Base-by-base conservation (phyloP, 2,329 filamentous ascomycete genomes). In the Fusarium devonianum region DNA sequence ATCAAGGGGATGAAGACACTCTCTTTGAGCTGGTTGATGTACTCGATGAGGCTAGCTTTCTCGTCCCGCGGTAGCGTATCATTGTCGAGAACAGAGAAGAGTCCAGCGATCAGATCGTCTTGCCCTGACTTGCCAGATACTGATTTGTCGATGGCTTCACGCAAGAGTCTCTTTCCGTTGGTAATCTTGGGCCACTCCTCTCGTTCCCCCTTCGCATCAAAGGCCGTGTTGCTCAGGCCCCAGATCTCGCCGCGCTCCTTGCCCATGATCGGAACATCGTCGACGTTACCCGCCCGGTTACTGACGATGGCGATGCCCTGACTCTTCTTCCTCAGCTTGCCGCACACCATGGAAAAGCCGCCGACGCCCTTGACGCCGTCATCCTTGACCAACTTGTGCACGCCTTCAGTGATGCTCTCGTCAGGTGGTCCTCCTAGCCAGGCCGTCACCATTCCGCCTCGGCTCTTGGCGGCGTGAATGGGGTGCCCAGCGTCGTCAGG, bases 321-420 rank as follows among this genome's bases (percentile, higher is more conserved):
- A 16, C 78, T 65, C 7, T 73, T 75, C 35, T 68, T 71, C 37
- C 73, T 68, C 60, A 88, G 71, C 62, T 84, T 85, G 7, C 82
- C 83, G 54, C 84, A 86, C n/a, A 87, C 75, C 64, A 88, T 78
- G 17, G 82, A 86, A 65, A 88, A 88, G 1, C 85, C 85, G 6
- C 85, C 85, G 12, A 87, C 82, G 38, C 82, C 83, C 61, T 80
- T 80, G 16, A 85, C 78, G 8, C 80, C 69, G 16, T 74, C 74
- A 19, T 77, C 77, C 29, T 76, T 73, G 37, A 86, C 75, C 60
- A 86, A 72, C 8, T 73, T 71, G 42, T 76, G 64, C 12, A 85
- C 80, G 58, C 82, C 84, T 3, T 78, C 69, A 22, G 73, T 68
- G 2, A 81, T 74, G 12, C 71, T 70, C 62, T 81, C 76, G n/a